These are phyloP conservation scores for Dothistroma septosporum DNA, from an alignment of 2,329 filamentous ascomycete species.

Conservation along the genomic window DNA sequence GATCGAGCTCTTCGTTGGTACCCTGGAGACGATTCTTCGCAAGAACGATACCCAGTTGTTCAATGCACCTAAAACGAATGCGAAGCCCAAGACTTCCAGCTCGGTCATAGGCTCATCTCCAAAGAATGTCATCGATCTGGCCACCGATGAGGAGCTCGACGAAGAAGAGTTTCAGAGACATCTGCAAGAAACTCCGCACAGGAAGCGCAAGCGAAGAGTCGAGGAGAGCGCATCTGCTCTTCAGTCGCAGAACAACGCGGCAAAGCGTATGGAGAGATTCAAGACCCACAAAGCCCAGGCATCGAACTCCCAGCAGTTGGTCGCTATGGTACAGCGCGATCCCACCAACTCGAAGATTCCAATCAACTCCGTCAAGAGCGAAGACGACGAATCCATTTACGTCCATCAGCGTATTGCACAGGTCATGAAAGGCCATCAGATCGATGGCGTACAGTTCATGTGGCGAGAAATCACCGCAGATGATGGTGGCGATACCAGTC, in stretches of 20 bases:
- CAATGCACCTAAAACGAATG: slow-evolving; percentile 9
- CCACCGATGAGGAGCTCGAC: slow-evolving; percentile 18
- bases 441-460: slow-evolving; percentile 78
- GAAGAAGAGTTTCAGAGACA: slow-evolving; percentile 4
- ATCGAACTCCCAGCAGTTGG: slow-evolving; percentile 21
- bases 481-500: slow-evolving; percentile 41
- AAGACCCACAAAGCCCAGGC: slow-evolving; percentile 17
- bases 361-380: slow-evolving; percentile 63
- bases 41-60: slow-evolving; percentile 19
- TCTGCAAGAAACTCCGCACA: slow-evolving; percentile 11
- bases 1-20: slow-evolving; percentile 1
- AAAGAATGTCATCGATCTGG: slow-evolving; percentile 9
- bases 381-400: slow-evolving; percentile 59
- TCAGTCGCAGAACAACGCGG: slow-evolving; percentile 14
- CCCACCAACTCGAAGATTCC: slow-evolving; percentile 43
- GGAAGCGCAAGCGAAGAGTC: slow-evolving; percentile 20
- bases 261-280: slow-evolving; percentile 19
- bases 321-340: slow-evolving; percentile 20
- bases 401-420: slow-evolving; percentile 60
- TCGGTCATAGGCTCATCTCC: slow-evolving; percentile 1
- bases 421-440: slow-evolving; percentile 73
- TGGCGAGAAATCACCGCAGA: slow-evolving; percentile 73
- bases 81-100: neutral
- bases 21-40: slow-evolving; percentile 12
- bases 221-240: slow-evolving; percentile 16